Evolutionary conservation across 1,284 basidiomycete genomes (phyloP).

Genomic region (Cystobasidium sp.): DNA sequence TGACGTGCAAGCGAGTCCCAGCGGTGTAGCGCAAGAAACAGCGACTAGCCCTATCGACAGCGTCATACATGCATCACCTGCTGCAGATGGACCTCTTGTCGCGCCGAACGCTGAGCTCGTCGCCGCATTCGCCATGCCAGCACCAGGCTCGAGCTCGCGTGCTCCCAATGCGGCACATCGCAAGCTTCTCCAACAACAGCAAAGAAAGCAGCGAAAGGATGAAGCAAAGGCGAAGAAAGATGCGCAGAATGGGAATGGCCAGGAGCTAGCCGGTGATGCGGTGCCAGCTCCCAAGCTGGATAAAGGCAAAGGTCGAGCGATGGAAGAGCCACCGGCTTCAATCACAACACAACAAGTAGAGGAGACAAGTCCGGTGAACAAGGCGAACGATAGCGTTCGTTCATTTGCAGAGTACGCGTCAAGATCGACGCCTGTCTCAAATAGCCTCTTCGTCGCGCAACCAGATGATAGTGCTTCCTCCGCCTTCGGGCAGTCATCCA

Average conservation of each 20-base stretch:
- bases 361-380: neutral
- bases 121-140: constrained; percentile 6
- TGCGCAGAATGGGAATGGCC: neutral
- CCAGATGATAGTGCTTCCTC: constrained; percentile 10
- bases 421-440: constrained; percentile 22
- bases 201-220: constrained; percentile 6
- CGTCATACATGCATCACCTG: neutral
- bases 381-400: neutral
- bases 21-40: neutral
- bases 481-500: neutral
- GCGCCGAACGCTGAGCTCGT: constrained; percentile 12
- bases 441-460: constrained; percentile 29
- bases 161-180: constrained; percentile 31
- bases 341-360: neutral
- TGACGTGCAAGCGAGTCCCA: neutral
- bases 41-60: neutral
- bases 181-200: constrained; percentile 30
- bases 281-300: neutral
- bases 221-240: neutral
- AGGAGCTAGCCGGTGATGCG: neutral
- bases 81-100: constrained; percentile 8
- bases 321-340: neutral
- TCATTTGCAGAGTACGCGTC: constrained; percentile 31
- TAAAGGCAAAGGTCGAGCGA: constrained; percentile 36
- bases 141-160: neutral